phyloP scores from a whole-genome alignment of 345 rosid species.

The Gossypium longicalyx region DNA sequence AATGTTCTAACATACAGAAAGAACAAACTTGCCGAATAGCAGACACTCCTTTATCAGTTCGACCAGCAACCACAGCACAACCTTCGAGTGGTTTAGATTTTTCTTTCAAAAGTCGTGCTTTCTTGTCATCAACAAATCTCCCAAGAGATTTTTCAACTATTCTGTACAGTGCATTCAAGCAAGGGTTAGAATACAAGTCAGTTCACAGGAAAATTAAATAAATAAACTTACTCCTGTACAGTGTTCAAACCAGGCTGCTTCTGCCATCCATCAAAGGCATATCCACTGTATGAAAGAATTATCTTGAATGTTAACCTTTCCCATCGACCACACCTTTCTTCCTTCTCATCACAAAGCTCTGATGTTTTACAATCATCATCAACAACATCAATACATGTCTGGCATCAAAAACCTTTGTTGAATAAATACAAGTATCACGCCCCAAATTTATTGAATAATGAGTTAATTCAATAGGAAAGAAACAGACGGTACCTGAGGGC shows the following conservation, averaged over 20 bases:
- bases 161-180: slow-evolving; percentile 34
- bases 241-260: slow-evolving; percentile 83
- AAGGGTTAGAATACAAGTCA: neutral
- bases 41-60: slow-evolving; percentile 97
- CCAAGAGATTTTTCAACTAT: slow-evolving; percentile 79
- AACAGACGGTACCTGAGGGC: slow-evolving; percentile 32
- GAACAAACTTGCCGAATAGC: slow-evolving; percentile 95
- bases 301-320: slow-evolving; percentile 76
- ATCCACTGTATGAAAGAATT: slow-evolving; percentile 70
- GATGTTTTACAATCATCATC: slow-evolving; percentile 26
- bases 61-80: slow-evolving; percentile 78
- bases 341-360: slow-evolving; percentile 21
- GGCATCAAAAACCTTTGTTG: slow-evolving; percentile 22
- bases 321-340: slow-evolving; percentile 66
- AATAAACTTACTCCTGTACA: slow-evolving; percentile 62
- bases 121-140: slow-evolving; percentile 77
- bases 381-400: slow-evolving; percentile 32
- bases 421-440: neutral
- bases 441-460: neutral
- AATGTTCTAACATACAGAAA: slow-evolving; percentile 57
- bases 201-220: neutral
- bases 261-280: slow-evolving; percentile 97
- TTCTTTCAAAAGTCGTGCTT: slow-evolving; percentile 69
- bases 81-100: slow-evolving; percentile 81
- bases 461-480: neutral